Base-by-base conservation (phyloP, 1,284 basidiomycete species). In the Tremellales sp. region DNA sequence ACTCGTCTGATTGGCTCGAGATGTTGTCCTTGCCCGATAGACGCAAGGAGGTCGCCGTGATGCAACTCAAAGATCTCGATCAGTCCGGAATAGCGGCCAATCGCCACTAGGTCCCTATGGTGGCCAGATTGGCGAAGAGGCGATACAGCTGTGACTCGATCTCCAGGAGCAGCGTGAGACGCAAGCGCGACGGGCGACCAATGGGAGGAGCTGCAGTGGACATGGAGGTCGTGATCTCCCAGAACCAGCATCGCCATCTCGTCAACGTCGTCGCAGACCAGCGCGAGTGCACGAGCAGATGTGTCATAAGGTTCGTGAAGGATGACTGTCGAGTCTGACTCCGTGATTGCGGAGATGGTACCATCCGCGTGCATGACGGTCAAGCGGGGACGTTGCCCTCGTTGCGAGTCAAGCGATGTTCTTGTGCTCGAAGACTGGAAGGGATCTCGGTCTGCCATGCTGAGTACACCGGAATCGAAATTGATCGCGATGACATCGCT, bases 51-150 rank as follows among this genome's bases (percentile, higher is more conserved):
- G 17, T 53, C 55, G 5, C 62, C 59, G 4, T 43, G 36, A n/a
- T n/a, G n/a, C 8, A 51, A 44, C 44, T 72, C 67, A 42, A 63
- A 63, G 3, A 70, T 43, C 45, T 69, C 64, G 25, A 70, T 52
- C 10, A 49, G 43, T 1, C 70, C 70, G 3, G 67, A 68, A 1
- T 54, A 50, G 45, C 61, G 53, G 12, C 67, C 70, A 6, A 72
- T 22, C 5, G 56, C 65, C n/a, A 61, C 29, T 23, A 64, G 26
- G 5, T 59, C 53, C 3, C 48, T 35, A 27, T 60, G 33, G 24
- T 54, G 39, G 17, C 49, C 19, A 25, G 46, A 31, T 3, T 43
- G n/a, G 27, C 48, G 48, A 35, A 12, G 35, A 13, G 17, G 33
- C 8, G 45, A 50, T 39, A 59, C 49, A 3, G 56, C 24, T 4